Evolutionary conservation across 768 basidiomycete species (phyloP).

Genomic region (Lentinula guzmanii): DNA sequence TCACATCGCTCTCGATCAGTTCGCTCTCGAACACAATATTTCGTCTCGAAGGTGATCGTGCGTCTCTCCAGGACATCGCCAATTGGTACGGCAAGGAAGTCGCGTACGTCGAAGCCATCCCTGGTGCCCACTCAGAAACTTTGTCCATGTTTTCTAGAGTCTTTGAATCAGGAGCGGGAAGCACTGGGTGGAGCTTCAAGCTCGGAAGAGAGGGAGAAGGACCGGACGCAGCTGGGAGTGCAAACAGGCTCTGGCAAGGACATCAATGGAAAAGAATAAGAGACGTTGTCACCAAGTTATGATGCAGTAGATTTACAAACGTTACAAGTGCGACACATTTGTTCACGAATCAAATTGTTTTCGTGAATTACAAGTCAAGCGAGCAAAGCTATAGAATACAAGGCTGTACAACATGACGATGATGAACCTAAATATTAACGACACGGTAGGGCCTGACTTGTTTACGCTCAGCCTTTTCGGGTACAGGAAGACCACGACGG

Average conservation of each 20-base stretch:
- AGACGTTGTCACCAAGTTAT: constrained; percentile 8
- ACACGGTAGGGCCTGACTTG: neutral
- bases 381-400: neutral
- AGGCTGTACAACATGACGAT: neutral
- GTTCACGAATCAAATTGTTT: neutral
- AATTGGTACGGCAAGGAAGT: constrained; percentile 14
- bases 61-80: constrained; percentile 18
- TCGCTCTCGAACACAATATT: constrained; percentile 23
- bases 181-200: constrained; percentile 13
- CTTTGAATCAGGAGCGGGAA: constrained; percentile 10
- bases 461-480: neutral
- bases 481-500: neutral
- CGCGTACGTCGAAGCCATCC: constrained; percentile 10
- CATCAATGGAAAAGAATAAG: constrained; percentile 16
- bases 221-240: constrained; percentile 12
- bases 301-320: neutral
- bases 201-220: constrained; percentile 7
- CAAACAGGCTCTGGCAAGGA: constrained; percentile 15
- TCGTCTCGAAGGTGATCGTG: constrained; percentile 30
- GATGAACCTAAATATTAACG: neutral
- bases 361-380: no score
- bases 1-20: constrained; percentile 21
- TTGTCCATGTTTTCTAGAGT: constrained; percentile 1
- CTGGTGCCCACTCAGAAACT: constrained; percentile 2
- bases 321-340: neutral